Percentiles rank a stretch among this genome's conserved stretches.
These are phyloP conservation scores for Ceratobasidium sp. DNA, from an alignment of 1,284 basidiomycete species.

Conservation along the genomic window DNA sequence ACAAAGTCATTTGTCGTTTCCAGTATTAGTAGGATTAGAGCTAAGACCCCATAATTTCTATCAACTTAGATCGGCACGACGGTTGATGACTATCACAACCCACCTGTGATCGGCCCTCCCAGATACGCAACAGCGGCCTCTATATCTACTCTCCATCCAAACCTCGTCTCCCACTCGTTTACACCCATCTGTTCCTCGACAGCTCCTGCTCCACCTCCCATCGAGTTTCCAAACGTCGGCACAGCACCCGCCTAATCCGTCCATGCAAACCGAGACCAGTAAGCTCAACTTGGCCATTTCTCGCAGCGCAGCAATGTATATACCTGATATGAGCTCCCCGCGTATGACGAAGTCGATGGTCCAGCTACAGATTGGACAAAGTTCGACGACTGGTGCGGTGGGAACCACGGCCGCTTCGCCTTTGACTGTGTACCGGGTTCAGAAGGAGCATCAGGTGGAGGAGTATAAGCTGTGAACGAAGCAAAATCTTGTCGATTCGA, in stretches of 20 bases:
- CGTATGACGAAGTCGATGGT: constrained; percentile 42
- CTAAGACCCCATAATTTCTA: constrained; percentile 55
- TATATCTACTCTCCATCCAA: constrained; percentile 75
- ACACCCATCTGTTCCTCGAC: constrained; percentile 60
- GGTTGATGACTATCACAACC: constrained; percentile 47
- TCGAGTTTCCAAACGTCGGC: constrained; percentile 65
- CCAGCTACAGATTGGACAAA: constrained; percentile 25
- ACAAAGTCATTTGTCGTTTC: constrained; percentile 85
- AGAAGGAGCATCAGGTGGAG: constrained; percentile 67
- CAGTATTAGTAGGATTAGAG: constrained; percentile 72
- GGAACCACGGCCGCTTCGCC: constrained; percentile 67
- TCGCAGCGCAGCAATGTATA: too few species aligned
- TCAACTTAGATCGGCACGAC: not conserved
- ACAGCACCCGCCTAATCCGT: constrained; percentile 62
- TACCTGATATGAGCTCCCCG: constrained; percentile 68
- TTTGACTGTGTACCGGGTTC: constrained; percentile 50
- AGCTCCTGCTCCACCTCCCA: constrained; percentile 54
- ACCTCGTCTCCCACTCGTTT: constrained; percentile 78
- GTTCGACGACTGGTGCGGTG: constrained; percentile 55
- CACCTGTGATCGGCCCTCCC: constrained; percentile 79
- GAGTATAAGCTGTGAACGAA: constrained; percentile 57
- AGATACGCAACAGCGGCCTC: constrained; percentile 75
- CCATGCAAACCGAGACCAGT: not conserved
- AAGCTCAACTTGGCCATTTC: not conserved
- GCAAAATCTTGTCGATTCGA: constrained; percentile 33